Conservation (phyloP, 2,329 filamentous ascomycete species). For the Decorospora gaudefroyi region DNA sequence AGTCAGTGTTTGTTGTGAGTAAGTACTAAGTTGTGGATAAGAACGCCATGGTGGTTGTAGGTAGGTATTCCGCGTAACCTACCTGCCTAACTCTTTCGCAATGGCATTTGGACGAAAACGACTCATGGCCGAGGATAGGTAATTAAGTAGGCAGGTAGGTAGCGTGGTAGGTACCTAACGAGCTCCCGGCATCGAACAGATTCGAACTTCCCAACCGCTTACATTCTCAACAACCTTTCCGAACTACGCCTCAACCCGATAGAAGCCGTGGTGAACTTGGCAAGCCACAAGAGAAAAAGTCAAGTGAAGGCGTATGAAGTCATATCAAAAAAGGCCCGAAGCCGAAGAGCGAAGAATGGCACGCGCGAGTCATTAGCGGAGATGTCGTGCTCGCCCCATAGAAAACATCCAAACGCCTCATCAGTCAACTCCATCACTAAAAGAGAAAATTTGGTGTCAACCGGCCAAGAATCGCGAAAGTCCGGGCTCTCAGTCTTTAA, state of each 20-base stretch:
- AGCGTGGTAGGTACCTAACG: too few relatives aligned
- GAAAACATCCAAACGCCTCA: slow-evolving; percentile 13
- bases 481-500: slow-evolving; percentile 5
- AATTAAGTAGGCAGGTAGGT: too few relatives aligned
- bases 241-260: slow-evolving; percentile 4
- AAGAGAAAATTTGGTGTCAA: slow-evolving; percentile 17
- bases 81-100: too few relatives aligned
- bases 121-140: not conserved
- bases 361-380: slow-evolving; percentile 14
- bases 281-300: slow-evolving; percentile 11
- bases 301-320: slow-evolving; percentile 4
- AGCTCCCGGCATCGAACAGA: not conserved
- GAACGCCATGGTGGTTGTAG: too few relatives aligned
- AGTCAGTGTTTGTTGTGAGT: too few relatives aligned
- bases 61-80: too few relatives aligned
- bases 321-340: slow-evolving; percentile 3
- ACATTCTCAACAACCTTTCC: not conserved
- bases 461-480: slow-evolving; percentile 1
- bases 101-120: too few relatives aligned
- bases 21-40: too few relatives aligned
- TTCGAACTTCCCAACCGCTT: too few relatives aligned
- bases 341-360: not conserved
- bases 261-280: slow-evolving; percentile 8
- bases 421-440: slow-evolving; percentile 7
- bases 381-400: slow-evolving; percentile 34